Conservation (phyloP, 331 rosid species). For the Saraca asoca region DNA sequence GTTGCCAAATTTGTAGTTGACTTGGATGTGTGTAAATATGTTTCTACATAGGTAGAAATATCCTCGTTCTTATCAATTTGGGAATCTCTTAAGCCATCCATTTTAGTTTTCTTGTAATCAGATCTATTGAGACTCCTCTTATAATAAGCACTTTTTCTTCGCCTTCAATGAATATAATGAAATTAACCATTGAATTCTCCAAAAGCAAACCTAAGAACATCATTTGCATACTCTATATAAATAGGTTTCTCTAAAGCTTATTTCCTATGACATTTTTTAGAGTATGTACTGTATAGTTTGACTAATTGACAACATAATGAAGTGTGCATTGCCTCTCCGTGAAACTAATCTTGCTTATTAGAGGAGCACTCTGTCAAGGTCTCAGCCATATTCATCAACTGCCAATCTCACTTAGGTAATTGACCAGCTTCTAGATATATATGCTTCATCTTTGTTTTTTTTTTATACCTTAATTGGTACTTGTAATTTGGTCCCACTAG, state of each 20-base stretch:
- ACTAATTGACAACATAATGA: too few relatives aligned
- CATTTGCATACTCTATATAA: conserved; percentile 93
- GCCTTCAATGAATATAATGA: conserved; percentile 59
- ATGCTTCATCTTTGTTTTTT: too few relatives aligned
- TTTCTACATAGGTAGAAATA: conserved; percentile 29
- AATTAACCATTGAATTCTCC: conserved; percentile 78
- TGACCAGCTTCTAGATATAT: too few relatives aligned
- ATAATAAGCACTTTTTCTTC: conserved; percentile 75
- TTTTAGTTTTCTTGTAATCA: conserved; percentile 49
- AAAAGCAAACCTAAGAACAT: conserved; percentile 95
- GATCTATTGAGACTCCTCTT: conserved; percentile 57
- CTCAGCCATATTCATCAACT: too few relatives aligned
- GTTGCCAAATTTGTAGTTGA: conserved; percentile 38
- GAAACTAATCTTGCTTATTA: too few relatives aligned
- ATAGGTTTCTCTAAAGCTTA: conserved; percentile 86
- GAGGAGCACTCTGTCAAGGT: too few relatives aligned
- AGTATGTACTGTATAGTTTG: too few relatives aligned
- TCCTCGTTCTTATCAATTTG: conserved; percentile 35
- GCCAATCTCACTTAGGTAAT: too few relatives aligned
- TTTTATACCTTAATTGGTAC: too few relatives aligned
- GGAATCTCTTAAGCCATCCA: conserved; percentile 30
- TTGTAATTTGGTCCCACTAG: too few relatives aligned
- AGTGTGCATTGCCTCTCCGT: too few relatives aligned
- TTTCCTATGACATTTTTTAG: too few relatives aligned
- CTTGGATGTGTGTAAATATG: conserved; percentile 43